A percentile compares a stretch with the other conserved stretches of the same genome.
phyloP scores from a whole-genome alignment of 2,329 filamentous ascomycete species.

The Phaeophleospora eucalypticola region DNA sequence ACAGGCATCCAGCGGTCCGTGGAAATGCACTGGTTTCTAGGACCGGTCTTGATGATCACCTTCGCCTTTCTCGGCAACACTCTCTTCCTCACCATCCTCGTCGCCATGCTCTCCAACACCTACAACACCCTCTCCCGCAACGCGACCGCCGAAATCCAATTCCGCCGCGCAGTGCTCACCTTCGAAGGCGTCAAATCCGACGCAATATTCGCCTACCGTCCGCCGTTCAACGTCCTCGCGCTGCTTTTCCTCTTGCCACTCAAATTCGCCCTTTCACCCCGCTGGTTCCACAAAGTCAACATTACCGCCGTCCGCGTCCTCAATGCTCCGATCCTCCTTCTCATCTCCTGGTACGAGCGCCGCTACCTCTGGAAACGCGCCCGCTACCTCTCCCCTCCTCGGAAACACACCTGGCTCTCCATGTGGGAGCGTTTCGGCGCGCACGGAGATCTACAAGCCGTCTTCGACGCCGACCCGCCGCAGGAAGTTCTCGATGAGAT shows the following conservation, averaged over 20 bases:
- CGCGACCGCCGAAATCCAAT: conserved; percentile 78
- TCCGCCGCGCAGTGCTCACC: conserved; percentile 73
- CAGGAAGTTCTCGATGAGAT: conserved; percentile 48
- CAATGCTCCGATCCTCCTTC: conserved; percentile 69
- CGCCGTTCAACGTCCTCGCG: conserved; percentile 78
- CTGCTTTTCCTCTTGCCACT: conserved; percentile 70
- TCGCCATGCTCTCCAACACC: conserved; percentile 81
- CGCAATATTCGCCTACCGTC: conserved; percentile 75
- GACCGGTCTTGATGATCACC: conserved; percentile 73
- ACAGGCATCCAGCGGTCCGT: conserved; percentile 55
- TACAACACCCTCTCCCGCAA: conserved; percentile 75
- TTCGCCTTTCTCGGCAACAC: conserved; percentile 86
- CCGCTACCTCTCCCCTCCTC: conserved; percentile 32
- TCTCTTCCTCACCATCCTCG: conserved; percentile 80
- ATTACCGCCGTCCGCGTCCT: conserved; percentile 69
- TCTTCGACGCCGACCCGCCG: conserved; percentile 68
- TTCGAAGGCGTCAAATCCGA: conserved; percentile 84
- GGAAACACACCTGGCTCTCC: conserved; percentile 39
- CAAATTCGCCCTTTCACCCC: conserved; percentile 70
- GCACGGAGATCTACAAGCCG: conserved; percentile 67
- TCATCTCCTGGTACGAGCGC: conserved; percentile 69
- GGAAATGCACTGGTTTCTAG: conserved; percentile 75
- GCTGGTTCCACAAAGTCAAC: conserved; percentile 89
- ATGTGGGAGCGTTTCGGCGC: conserved; percentile 68
- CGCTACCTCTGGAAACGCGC: conserved; percentile 58